Evolutionary conservation across 2,329 filamentous ascomycete genomes (phyloP).

Genomic region (Colletotrichum acutatum): DNA sequence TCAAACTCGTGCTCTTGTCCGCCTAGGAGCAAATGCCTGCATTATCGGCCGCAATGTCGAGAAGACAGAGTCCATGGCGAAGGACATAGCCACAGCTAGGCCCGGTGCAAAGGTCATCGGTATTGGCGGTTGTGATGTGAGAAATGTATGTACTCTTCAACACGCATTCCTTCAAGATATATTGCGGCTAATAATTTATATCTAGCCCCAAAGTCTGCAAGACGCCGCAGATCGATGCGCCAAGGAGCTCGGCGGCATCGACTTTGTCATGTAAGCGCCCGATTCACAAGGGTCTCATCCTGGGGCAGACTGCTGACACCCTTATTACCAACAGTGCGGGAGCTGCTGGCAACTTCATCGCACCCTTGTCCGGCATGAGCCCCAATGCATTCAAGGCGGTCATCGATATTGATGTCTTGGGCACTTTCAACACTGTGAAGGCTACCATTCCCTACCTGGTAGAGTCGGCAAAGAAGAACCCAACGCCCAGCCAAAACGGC

Average conservation of each 20-base stretch:
- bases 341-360: constrained; percentile 95
- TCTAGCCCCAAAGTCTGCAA: constrained; percentile 70
- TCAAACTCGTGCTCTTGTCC: constrained; percentile 90
- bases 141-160: constrained; percentile 63
- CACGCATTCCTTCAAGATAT: neutral
- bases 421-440: constrained; percentile 95
- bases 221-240: constrained; percentile 83
- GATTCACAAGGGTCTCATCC: neutral
- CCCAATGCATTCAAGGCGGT: constrained; percentile 94
- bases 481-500: constrained; percentile 69
- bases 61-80: constrained; percentile 85
- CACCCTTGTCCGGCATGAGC: constrained; percentile 82
- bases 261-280: constrained; percentile 85
- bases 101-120: constrained; percentile 86
- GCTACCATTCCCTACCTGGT: constrained; percentile 86
- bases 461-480: constrained; percentile 75
- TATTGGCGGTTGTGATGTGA: constrained; percentile 83
- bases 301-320: neutral
- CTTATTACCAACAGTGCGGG: constrained; percentile 72
- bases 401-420: constrained; percentile 95
- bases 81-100: constrained; percentile 83
- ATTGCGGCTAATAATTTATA: constrained; percentile 4
- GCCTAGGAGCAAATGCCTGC: constrained; percentile 91
- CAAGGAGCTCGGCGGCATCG: constrained; percentile 85
- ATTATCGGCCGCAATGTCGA: constrained; percentile 91